Evolutionary conservation across 805 yeast species (phyloP).

Genomic region (Lachancea nothofagi): DNA sequence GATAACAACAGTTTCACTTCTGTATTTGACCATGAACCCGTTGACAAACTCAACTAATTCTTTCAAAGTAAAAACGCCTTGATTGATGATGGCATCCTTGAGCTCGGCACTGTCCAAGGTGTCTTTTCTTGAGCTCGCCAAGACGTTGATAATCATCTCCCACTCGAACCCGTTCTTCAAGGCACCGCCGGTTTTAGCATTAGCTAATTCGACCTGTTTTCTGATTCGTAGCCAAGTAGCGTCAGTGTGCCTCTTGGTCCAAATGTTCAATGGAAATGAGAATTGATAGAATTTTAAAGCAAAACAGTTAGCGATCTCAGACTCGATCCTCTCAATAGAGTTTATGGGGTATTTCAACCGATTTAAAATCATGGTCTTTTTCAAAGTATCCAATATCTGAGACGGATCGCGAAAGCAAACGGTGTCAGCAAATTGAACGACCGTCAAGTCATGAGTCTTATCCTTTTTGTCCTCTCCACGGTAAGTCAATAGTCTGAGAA

Average conservation of each 20-base stretch:
- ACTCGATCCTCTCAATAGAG: slow-evolving; percentile 19
- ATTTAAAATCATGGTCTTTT: slow-evolving; percentile 18
- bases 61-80: slow-evolving; percentile 14
- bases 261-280: slow-evolving; percentile 17
- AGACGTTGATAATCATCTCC: slow-evolving; percentile 24
- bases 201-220: slow-evolving; percentile 20
- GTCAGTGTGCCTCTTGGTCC: slow-evolving; percentile 9
- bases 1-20: slow-evolving; percentile 10
- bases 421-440: slow-evolving; percentile 14
- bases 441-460: slow-evolving; percentile 3
- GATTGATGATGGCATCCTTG: slow-evolving; percentile 16
- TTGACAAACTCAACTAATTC: slow-evolving; percentile 17
- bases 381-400: slow-evolving; percentile 15
- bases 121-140: slow-evolving; percentile 20
- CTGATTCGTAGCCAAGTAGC: slow-evolving; percentile 18
- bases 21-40: slow-evolving; percentile 11
- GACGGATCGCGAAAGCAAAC: slow-evolving; percentile 14
- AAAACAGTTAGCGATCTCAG: slow-evolving; percentile 22
- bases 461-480: slow-evolving; percentile 1
- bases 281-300: slow-evolving; percentile 21
- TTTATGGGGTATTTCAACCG: slow-evolving; percentile 17
- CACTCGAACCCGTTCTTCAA: slow-evolving; percentile 22
- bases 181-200: slow-evolving; percentile 25
- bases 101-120: slow-evolving; percentile 27
- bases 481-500: slow-evolving; percentile 20